Conservation (phyloP, 139 green algal species). For the Auxenochlorella pyrenoidosa region DNA sequence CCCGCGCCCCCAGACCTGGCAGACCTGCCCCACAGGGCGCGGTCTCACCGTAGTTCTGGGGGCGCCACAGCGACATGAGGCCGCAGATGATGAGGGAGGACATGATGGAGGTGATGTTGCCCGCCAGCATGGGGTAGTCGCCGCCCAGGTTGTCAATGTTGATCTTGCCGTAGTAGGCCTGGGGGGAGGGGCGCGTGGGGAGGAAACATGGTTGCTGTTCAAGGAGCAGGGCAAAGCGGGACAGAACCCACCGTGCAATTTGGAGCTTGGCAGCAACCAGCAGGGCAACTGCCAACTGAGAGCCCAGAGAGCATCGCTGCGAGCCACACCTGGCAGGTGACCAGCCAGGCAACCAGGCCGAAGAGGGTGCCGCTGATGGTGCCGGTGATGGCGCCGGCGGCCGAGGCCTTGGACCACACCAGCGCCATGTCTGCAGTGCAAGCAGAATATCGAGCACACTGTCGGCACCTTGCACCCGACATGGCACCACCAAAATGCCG, state of each 20-base stretch:
- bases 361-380: constrained; percentile 57
- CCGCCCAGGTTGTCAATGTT: constrained; percentile 66
- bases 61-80: constrained; percentile 61
- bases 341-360: constrained; percentile 75
- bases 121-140: constrained; percentile 88
- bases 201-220: background rate
- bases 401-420: constrained; percentile 81
- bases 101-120: constrained; percentile 86
- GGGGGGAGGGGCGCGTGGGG: background rate
- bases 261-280: background rate
- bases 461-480: too few species aligned
- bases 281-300: background rate
- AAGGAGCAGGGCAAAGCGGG: too few species aligned
- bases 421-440: constrained; percentile 48
- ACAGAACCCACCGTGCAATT: too few species aligned
- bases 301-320: too few species aligned
- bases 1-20: too few species aligned
- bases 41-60: constrained; percentile 25
- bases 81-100: constrained; percentile 73
- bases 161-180: constrained; percentile 27
- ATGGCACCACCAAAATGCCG: too few species aligned
- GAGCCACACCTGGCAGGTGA: constrained; percentile 40
- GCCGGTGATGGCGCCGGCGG: constrained; percentile 74
- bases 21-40: background rate
- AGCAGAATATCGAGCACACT: too few species aligned